These are phyloP conservation scores for Pseudogymnoascus sp. DNA, from an alignment of 2,329 filamentous ascomycete genomes.

Conservation along the genomic window DNA sequence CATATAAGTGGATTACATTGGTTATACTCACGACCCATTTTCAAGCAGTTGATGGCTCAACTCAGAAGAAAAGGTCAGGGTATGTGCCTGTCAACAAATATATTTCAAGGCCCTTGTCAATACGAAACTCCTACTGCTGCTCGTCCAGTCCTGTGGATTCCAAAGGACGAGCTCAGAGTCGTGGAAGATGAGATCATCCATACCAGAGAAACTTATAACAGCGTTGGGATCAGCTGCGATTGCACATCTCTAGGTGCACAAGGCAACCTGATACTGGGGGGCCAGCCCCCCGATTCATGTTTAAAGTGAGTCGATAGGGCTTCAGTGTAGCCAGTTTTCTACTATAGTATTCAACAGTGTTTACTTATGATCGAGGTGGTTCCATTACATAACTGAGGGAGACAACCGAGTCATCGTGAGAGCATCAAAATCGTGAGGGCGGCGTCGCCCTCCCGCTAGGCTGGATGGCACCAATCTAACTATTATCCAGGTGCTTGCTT, in stretches of 20 bases:
- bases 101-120: neutral
- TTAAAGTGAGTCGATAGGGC: neutral
- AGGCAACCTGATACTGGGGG: neutral
- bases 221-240: neutral
- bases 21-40: neutral
- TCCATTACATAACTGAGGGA: too few species aligned
- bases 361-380: neutral
- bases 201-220: neutral
- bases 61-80: neutral
- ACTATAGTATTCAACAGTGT: neutral
- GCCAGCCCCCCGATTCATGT: neutral
- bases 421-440: too few species aligned
- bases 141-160: slow-evolving; percentile 36
- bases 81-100: neutral
- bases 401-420: too few species aligned
- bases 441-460: too few species aligned
- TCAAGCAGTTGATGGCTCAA: neutral
- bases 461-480: too few species aligned
- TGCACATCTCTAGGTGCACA: neutral
- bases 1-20: slow-evolving; percentile 36
- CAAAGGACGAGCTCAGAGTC: neutral
- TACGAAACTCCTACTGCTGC: neutral
- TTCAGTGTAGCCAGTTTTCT: neutral
- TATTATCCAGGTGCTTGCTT: too few species aligned
- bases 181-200: neutral